Evolutionary conservation across 305 asterid genomes (phyloP).

Genomic region (Striga hermonthica): DNA sequence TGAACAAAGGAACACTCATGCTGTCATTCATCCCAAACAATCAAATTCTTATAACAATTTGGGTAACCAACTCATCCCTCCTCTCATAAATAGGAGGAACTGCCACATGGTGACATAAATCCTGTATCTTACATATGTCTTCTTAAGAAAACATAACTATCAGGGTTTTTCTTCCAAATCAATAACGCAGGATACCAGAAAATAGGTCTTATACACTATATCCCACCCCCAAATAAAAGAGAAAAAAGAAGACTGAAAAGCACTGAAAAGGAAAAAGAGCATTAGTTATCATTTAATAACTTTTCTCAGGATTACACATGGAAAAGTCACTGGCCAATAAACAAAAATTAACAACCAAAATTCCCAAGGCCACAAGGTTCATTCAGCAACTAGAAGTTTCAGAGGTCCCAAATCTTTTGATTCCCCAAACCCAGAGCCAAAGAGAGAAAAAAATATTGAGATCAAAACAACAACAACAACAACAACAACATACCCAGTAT

Average conservation of each 20-base stretch:
- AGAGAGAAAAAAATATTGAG: background rate
- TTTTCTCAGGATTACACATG: too few species aligned
- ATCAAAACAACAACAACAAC: too few species aligned
- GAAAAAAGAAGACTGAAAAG: background rate
- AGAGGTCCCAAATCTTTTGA: background rate
- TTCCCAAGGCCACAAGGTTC: conserved; percentile 1
- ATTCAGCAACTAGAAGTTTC: background rate
- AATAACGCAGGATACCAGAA: too few species aligned
- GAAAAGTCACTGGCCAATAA: background rate
- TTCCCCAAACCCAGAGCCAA: conserved; percentile 12
- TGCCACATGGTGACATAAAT: background rate
- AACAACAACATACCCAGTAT: too few species aligned
- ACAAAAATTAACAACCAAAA: background rate
- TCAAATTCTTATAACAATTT: background rate
- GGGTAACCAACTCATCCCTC: background rate
- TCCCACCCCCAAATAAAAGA: background rate
- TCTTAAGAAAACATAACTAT: background rate
- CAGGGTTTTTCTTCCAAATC: too few species aligned
- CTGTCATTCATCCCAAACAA: background rate
- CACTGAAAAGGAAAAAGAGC: conserved; percentile 5
- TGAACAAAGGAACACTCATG: background rate
- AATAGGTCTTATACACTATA: too few species aligned
- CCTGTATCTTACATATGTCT: background rate
- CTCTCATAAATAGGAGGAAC: background rate
- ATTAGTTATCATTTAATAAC: background rate